Percentiles rank a stretch among this genome's conserved stretches.
These are phyloP conservation scores for Coemansia biformis DNA, from an alignment of 192 early-diverging fungal species.

Conservation along the genomic window DNA sequence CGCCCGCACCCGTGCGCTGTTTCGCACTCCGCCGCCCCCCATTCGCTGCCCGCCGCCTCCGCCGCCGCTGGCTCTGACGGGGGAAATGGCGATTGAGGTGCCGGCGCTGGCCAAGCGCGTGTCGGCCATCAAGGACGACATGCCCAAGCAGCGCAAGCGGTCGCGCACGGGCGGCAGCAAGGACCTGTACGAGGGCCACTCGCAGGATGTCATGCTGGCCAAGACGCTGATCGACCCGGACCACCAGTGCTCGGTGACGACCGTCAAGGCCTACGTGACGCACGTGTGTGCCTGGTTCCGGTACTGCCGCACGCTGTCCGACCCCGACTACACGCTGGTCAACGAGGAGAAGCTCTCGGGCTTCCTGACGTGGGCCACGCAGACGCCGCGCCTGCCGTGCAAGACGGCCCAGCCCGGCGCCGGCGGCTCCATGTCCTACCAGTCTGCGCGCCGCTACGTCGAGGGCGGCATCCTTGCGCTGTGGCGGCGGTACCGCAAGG, in stretches of 20 bases:
- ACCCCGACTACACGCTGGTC: conserved; percentile 48
- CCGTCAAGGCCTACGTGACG: conserved; percentile 50
- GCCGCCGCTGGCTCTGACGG: neutral
- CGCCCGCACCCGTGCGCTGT: too few relatives aligned
- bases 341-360: conserved; percentile 50
- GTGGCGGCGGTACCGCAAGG: conserved; percentile 40
- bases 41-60: neutral
- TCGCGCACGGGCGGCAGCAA: conserved; percentile 50
- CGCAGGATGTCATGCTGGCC: conserved; percentile 50
- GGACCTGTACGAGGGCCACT: conserved; percentile 51
- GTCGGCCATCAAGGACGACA: conserved; percentile 20
- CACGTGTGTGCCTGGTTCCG: conserved; percentile 52
- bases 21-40: conserved; percentile 9
- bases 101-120: conserved; percentile 26
- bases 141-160: conserved; percentile 49
- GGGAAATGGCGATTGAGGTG: conserved; percentile 13
- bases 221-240: conserved; percentile 52
- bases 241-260: conserved; percentile 52
- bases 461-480: conserved; percentile 52
- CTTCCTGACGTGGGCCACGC: conserved; percentile 48
- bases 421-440: conserved; percentile 51
- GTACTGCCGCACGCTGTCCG: conserved; percentile 46
- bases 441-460: conserved; percentile 50
- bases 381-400: conserved; percentile 50
- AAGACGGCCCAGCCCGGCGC: conserved; percentile 31